Evolutionary conservation across 2,329 filamentous ascomycete genomes (phyloP), one percentile per base, ranked within the genome.

Genomic region (Meredithiella fracta): DNA sequence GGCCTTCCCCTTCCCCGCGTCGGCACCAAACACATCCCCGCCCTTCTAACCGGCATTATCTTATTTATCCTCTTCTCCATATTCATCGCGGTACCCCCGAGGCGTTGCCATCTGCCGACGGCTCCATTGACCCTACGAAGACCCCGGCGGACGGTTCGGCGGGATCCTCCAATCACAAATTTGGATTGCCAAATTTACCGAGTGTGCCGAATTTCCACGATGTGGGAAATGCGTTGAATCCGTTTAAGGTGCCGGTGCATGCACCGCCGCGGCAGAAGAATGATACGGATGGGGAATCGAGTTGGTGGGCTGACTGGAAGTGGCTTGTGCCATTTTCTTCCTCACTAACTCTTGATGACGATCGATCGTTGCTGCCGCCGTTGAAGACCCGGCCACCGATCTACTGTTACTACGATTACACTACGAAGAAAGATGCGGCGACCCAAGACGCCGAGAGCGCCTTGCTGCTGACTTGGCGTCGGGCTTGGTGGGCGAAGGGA

Each of bases 401-500:
- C 55, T 97, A 95, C 69, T 95, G 89, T 60, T 97, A 91, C 68
- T 95, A 94, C 66, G 88, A 95, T 64, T 72, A 78, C 9, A 79
- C 78, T 3, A 67, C 73, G 17, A 70, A 76, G 59, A 83, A 83
- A 67, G 77, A 84, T 31, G 73, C 77, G 51, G 76, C 77, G 17
- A 75, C 78, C 53, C 78, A 78, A 62, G 78, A 85, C 59, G 85
- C 86, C 3, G 86, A 96, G 66, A 83, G 83, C 64, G 78, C 83
- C 58, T 70, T 97, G 58, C 74, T 97, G 51, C 72, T 94, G 57
- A 84, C 86, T 54, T 97, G 92, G 92, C 79, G 90, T 59, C 79
- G 88, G 49, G 90, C 91, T 2, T 97, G 91, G 89, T 97, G 88
- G 86, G 88, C 90, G 0, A 82, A 94, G 63, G 92, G 91, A 9